These are phyloP conservation scores for Sarocladiaceae sp. DNA, from an alignment of 2,329 filamentous ascomycete genomes.

Conservation along the genomic window DNA sequence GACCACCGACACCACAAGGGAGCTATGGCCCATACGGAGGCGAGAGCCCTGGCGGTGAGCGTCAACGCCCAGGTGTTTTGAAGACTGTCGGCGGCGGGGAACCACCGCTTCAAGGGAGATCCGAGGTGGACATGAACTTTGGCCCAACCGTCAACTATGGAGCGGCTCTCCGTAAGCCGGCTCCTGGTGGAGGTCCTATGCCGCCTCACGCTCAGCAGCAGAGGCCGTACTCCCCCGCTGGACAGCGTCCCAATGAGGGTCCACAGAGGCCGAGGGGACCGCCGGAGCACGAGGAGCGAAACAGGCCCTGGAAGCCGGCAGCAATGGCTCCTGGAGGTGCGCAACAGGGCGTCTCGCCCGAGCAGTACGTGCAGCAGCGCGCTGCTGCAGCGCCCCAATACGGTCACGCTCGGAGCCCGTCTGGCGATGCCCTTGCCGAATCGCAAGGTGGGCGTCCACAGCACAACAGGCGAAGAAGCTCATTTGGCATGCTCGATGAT, in stretches of 20 bases:
- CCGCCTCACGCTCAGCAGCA: constrained; percentile 18
- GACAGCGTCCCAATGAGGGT: constrained; percentile 19
- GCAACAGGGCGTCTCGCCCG: constrained; percentile 60
- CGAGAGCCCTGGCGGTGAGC: constrained; percentile 44
- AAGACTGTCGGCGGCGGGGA: constrained; percentile 66
- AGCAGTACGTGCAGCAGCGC: constrained; percentile 81
- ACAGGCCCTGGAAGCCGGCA: constrained; percentile 75
- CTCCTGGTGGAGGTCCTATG: constrained; percentile 11
- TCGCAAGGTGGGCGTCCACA: constrained; percentile 20
- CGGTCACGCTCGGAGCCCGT: constrained; percentile 56
- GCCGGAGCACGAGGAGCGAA: constrained; percentile 48
- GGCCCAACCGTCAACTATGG: constrained; percentile 73
- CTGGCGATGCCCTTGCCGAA: constrained; percentile 39
- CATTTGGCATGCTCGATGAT: constrained; percentile 32
- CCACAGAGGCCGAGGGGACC: constrained; percentile 18
- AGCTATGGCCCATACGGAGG: constrained; percentile 5
- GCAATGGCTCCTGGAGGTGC: constrained; percentile 45
- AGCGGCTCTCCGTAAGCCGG: constrained; percentile 25
- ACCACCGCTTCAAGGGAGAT: constrained; percentile 21
- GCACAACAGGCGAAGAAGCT: constrained; percentile 35
- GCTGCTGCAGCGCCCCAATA: constrained; percentile 53
- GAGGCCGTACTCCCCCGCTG: constrained; percentile 26
- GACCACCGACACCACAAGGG: constrained; percentile 12
- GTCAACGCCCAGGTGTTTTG: constrained; percentile 72
- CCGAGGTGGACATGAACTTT: constrained; percentile 66